A percentile compares a stretch with the other conserved stretches of the same genome.
These are phyloP conservation scores for Scheffersomyces stambukii DNA, from an alignment of 1,139 yeast species.

Conservation along the genomic window DNA sequence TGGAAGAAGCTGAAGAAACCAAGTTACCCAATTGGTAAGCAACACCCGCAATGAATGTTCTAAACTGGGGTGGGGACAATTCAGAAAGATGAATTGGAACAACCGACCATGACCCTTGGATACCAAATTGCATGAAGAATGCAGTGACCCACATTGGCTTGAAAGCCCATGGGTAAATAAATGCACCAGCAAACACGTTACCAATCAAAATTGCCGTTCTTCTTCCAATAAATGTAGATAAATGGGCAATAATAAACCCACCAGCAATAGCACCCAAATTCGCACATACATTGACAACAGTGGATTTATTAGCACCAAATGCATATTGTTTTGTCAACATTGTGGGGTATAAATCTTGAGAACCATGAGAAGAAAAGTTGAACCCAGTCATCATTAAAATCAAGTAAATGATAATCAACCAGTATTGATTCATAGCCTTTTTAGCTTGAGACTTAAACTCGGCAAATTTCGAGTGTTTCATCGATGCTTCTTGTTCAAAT, in stretches of 20 bases:
- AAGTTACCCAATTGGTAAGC: constrained; percentile 83
- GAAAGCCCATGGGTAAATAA: constrained; percentile 75
- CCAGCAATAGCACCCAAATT: constrained; percentile 37
- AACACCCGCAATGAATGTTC: constrained; percentile 70
- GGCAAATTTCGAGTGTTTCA: constrained; percentile 9
- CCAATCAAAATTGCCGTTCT: constrained; percentile 43
- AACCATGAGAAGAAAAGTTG: constrained; percentile 38
- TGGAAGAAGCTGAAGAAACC: constrained; percentile 78
- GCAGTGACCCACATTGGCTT: constrained; percentile 59
- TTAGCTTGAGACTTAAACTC: constrained; percentile 18
- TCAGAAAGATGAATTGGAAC: constrained; percentile 76
- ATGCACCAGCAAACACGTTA: constrained; percentile 62
- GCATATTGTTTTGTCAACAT: constrained; percentile 27
- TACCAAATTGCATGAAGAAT: constrained; percentile 74
- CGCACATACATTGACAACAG: constrained; percentile 36
- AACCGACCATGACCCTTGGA: constrained; percentile 89
- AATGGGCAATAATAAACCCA: constrained; percentile 32
- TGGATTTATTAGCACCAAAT: constrained; percentile 24
- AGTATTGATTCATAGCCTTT: constrained; percentile 28
- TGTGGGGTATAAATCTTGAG: constrained; percentile 39
- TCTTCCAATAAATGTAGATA: constrained; percentile 34
- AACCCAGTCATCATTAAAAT: constrained; percentile 42
- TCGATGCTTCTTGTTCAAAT: constrained; percentile 12
- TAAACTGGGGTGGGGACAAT: constrained; percentile 71
- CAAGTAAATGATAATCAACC: constrained; percentile 35